Evolutionary conservation across 805 yeast species (phyloP), one percentile per base, ranked within the genome.

Genomic region (Kodamaea nitidulidarum): DNA sequence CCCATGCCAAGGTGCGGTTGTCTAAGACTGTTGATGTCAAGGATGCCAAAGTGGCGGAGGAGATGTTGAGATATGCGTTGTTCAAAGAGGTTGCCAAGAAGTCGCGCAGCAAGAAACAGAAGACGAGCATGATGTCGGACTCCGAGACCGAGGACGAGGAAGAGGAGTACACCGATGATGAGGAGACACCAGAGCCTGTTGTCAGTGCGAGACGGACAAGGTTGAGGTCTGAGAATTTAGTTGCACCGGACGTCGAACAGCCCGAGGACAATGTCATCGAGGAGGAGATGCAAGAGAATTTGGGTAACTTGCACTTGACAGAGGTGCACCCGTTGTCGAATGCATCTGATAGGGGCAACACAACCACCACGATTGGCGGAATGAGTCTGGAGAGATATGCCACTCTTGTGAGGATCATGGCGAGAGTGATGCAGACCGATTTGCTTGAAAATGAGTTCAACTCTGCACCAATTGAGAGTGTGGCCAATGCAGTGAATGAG

Each of bases 1-100:
- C 98, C 0, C 98, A 93, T 62, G 98, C 98, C 8, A 91, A 93
- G 60, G 86, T 91, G n/a, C 75, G 98, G 50, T 69, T 93, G 41
- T 84, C 95, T 15, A 78, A 76, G 49, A 73, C 76, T 1, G 83
- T 93, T 12, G 87, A 81, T 22, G 73, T 74, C 15, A 73, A 72
- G 46, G 98, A 93, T 61, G 95, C 96, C 2, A 65, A 71, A 46
- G 83, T 85, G 27, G 98, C 98, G 4, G 91, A 87, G 50, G 82
- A 82, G 50, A 62, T 93, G 55, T 69, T 93, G 47, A 76, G 95
- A 54, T 93, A 76, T 59, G 91, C 98, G 0, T 67, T 93, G 48
- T 84, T 90, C 71, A 83, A 83, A 58, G 95, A 87, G 57, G 77
- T 78, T 5, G 62, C 73, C 24, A 58, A 60, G 54, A 36, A 36